phyloP scores from a whole-genome alignment of 768 basidiomycete species.

The Trametes elegans region DNA sequence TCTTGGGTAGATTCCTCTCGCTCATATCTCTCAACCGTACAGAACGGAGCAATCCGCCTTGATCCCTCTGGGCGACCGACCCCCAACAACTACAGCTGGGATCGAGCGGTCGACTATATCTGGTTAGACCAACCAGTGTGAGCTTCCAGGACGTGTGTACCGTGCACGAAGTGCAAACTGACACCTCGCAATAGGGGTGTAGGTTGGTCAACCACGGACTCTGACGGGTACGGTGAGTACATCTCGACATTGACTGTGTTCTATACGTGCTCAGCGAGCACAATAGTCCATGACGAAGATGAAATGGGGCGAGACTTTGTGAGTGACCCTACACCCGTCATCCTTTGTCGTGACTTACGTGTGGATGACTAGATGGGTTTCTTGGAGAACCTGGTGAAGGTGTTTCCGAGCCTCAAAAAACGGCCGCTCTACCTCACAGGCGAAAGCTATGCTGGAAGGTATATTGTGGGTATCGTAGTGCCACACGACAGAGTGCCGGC shows the following conservation, averaged over 20 bases:
- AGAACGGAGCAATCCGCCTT: constrained; percentile 73
- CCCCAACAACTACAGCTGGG: constrained; percentile 58
- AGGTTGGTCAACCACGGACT: constrained; percentile 64
- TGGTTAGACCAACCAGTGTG: constrained; percentile 76
- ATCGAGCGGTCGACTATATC: constrained; percentile 58
- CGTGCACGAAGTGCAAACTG: background rate
- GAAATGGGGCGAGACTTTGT: constrained; percentile 57
- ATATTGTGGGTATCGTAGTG: constrained; percentile 46
- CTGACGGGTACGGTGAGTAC: constrained; percentile 47
- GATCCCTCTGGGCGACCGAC: constrained; percentile 47
- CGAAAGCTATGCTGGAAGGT: constrained; percentile 73
- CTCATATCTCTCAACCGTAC: background rate
- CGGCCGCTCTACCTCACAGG: constrained; percentile 68
- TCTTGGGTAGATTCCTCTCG: background rate
- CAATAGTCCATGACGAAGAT: constrained; percentile 45
- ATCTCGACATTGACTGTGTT: background rate
- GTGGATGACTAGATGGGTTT: constrained; percentile 55
- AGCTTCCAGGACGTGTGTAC: constrained; percentile 14
- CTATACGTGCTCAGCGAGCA: background rate
- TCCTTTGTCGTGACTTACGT: no score
- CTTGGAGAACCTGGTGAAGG: constrained; percentile 62
- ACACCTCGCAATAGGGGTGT: constrained; percentile 40
- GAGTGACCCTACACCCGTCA: constrained; percentile 19
- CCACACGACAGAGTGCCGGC: constrained; percentile 42
- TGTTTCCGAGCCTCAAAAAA: constrained; percentile 63